phyloP scores from a whole-genome alignment of 768 basidiomycete genomes.

The Lactarius evosmus region DNA sequence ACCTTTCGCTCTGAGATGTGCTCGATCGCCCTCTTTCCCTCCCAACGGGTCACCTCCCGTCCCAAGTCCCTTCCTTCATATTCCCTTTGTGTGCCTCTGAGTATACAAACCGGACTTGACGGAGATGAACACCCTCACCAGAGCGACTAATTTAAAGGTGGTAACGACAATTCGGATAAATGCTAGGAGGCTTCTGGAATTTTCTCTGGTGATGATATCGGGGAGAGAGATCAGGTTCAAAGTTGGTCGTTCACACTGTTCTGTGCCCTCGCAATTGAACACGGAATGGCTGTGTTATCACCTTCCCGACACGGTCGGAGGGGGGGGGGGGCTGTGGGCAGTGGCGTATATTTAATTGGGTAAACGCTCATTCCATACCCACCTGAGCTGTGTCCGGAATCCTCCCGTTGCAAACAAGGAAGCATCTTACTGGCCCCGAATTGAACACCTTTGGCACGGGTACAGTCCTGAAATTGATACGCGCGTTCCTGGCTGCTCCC shows the following conservation, averaged over 20 bases:
- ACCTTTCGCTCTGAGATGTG: neutral
- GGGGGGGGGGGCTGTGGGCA: neutral
- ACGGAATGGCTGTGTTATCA: neutral
- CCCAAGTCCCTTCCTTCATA: neutral
- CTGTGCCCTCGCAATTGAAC: neutral
- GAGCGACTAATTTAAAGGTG: slow-evolving; percentile 4
- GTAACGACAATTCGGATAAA: slow-evolving; percentile 5
- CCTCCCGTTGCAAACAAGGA: neutral
- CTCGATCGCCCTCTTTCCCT: neutral
- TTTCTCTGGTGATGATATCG: neutral
- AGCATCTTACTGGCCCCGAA: neutral
- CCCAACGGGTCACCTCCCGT: neutral
- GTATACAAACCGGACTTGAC: slow-evolving; percentile 12
- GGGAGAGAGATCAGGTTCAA: neutral
- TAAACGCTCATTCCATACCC: neutral
- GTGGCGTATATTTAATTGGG: neutral
- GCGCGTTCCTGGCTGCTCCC: neutral
- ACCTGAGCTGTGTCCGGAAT: neutral
- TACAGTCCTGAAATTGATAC: neutral
- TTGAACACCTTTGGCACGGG: neutral
- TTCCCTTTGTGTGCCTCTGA: neutral
- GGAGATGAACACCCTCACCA: slow-evolving; percentile 16
- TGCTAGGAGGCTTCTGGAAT: slow-evolving; percentile 10
- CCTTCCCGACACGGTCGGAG: neutral
- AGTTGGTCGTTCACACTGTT: neutral